Base-by-base conservation (phyloP, 768 basidiomycete genomes). In the Tylopilus subfusipes region DNA sequence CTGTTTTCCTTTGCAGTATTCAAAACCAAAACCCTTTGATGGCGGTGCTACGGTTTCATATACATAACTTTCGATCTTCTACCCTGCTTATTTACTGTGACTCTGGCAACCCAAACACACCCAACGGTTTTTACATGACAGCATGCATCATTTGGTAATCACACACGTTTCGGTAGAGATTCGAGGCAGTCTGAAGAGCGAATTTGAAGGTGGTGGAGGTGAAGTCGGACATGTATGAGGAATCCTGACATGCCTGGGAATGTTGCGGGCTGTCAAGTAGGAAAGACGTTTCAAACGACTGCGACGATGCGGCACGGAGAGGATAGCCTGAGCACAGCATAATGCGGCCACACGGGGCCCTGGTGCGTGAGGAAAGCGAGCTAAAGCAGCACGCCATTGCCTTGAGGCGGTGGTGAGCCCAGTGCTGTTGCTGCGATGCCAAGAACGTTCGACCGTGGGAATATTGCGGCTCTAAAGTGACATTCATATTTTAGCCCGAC, bases 401-500 rank as follows among this genome's bases (percentile, higher is more conserved):
- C 63, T 61, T 11, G 59, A 67, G 64, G 64, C 63, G 19, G 55
- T 62, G 60, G 46, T n/a, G n/a, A n/a, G n/a, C n/a, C n/a, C n/a
- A n/a, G n/a, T n/a, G n/a, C n/a, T n/a, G n/a, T n/a, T n/a, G n/a
- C n/a, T n/a, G n/a, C n/a, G n/a, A n/a, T n/a, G 38, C 11, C 16
- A n/a, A 9, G 36, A 10, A 9, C 14, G 25, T 53, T 49, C 4
- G 30, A 56, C 25, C 65, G 64, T 67, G 66, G 66, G 65, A 65
- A 61, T 25, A 44, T 18, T 45, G 7, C 34, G 34, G 44, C n/a
- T 36, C 34, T 49, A 25, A 46, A 29, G 52, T 56, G 56, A 56
- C 63, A 56, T 63, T 66, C 66, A 56, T 61, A 56, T 63, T 66
- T 68, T 66, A 68, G 19, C 25, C 12, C 48, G 57, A 59, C 57